Conservation (phyloP, 2,329 filamentous ascomycete genomes). For the Fusarium torulosum region DNA sequence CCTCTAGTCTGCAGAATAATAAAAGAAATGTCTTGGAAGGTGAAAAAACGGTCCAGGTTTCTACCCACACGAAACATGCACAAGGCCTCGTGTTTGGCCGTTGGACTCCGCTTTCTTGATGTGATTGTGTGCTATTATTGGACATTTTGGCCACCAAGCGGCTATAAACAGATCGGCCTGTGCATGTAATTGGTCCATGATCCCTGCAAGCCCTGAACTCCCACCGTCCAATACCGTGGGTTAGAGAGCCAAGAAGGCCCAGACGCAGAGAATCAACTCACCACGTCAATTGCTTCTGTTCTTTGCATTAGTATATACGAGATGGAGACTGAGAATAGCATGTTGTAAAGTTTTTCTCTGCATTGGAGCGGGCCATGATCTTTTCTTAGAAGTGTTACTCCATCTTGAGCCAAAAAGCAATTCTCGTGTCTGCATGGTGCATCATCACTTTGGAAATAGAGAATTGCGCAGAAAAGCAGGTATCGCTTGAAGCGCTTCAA, state of each 20-base stretch:
- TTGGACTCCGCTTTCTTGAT: conserved; percentile 19
- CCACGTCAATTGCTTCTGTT: conserved; percentile 22
- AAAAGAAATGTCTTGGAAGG: conserved; percentile 11
- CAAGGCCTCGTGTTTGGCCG: conserved; percentile 30
- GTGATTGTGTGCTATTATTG: conserved; percentile 36
- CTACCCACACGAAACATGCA: conserved; percentile 26
- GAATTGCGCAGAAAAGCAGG: accelerated
- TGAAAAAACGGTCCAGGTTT: conserved; percentile 12
- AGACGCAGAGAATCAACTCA: conserved; percentile 6
- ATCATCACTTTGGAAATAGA: not conserved
- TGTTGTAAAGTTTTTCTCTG: not conserved
- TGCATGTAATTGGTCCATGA: conserved; percentile 22
- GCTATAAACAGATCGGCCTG: conserved; percentile 25
- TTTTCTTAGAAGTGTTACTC: conserved; percentile 20
- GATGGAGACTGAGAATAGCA: conserved; percentile 16
- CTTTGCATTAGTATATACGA: conserved; percentile 32
- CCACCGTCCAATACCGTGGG: conserved; percentile 13
- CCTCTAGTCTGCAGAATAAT: conserved; percentile 16
- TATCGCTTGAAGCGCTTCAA: not conserved
- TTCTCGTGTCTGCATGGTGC: conserved; percentile 23
- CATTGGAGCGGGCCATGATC: conserved; percentile 21
- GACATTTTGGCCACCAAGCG: conserved; percentile 26
- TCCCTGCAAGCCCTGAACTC: conserved; percentile 25
- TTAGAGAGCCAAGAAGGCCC: not conserved
- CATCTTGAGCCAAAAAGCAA: not conserved